phyloP scores from a whole-genome alignment of 345 rosid genomes.

The Cardamine resedifolia region DNA sequence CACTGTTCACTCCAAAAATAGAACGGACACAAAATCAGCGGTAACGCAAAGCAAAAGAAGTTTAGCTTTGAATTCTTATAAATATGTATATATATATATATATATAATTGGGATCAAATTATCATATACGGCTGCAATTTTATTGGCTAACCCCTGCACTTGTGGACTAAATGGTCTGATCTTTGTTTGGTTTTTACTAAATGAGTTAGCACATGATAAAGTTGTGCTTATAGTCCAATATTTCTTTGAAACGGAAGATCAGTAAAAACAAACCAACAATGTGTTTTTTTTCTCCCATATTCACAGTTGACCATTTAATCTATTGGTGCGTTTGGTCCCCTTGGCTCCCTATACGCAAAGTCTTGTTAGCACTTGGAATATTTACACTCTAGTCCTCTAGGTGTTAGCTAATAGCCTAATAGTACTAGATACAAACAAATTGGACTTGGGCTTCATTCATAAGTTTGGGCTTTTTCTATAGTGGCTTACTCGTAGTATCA shows the following conservation, averaged over 20 bases:
- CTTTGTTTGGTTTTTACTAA: not conserved
- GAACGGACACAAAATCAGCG: not conserved
- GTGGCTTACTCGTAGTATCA: not conserved
- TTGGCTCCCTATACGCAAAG: not conserved
- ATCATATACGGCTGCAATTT: not conserved
- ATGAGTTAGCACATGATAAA: too few species aligned
- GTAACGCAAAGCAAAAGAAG: not conserved
- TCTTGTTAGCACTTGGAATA: not conserved
- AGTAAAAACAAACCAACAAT: not conserved
- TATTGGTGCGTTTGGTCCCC: not conserved
- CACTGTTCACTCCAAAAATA: not conserved
- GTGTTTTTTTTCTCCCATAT: not conserved
- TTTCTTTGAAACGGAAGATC: too few species aligned
- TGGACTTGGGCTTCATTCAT: not conserved
- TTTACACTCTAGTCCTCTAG: not conserved
- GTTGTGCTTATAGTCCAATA: too few species aligned
- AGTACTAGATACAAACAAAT: not conserved
- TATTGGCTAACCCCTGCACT: not conserved
- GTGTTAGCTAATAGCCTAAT: not conserved
- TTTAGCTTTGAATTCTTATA: not conserved
- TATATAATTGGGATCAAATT: too few species aligned
- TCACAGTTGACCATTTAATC: not conserved
- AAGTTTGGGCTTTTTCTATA: constrained; percentile 4
- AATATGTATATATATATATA: too few species aligned
- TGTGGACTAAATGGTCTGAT: not conserved